These are phyloP conservation scores for Colletotrichum sp. DNA, from an alignment of 2,329 filamentous ascomycete genomes.

Conservation along the genomic window DNA sequence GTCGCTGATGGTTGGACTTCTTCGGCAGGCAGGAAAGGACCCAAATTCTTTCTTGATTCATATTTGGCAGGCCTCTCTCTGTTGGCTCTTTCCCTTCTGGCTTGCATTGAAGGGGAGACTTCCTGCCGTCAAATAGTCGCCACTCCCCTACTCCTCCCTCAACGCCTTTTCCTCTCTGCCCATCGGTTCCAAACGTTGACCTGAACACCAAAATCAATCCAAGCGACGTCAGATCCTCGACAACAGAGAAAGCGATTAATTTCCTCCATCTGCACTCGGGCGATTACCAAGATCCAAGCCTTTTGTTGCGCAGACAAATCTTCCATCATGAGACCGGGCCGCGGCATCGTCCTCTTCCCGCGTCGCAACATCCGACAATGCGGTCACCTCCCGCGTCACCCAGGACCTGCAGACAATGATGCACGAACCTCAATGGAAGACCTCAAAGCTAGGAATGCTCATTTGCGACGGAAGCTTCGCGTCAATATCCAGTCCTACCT, in stretches of 20 bases:
- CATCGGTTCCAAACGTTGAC: background rate
- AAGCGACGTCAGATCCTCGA: background rate
- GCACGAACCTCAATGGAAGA: background rate
- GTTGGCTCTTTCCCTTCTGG: no score
- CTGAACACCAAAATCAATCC: background rate
- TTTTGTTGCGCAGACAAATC: background rate
- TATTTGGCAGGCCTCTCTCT: no score
- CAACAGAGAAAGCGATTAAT: background rate
- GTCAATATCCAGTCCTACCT: background rate
- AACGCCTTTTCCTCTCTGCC: background rate
- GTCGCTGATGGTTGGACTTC: no score
- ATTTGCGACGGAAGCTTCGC: background rate
- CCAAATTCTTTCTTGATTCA: no score
- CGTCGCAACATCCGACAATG: background rate
- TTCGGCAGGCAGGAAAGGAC: no score
- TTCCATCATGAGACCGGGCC: background rate
- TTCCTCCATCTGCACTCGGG: background rate
- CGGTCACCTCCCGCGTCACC: background rate
- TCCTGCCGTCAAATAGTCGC: no score
- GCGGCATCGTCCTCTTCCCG: background rate
- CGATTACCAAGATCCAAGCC: background rate
- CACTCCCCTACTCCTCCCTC: background rate
- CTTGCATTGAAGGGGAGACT: background rate
- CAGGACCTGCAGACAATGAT: background rate
- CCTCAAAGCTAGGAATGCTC: background rate